Percentiles rank a stretch among this genome's conserved stretches.
Evolutionary conservation across 495 filamentous ascomycete species (phyloP).

Genomic region (Aspergillus avenaceus): DNA sequence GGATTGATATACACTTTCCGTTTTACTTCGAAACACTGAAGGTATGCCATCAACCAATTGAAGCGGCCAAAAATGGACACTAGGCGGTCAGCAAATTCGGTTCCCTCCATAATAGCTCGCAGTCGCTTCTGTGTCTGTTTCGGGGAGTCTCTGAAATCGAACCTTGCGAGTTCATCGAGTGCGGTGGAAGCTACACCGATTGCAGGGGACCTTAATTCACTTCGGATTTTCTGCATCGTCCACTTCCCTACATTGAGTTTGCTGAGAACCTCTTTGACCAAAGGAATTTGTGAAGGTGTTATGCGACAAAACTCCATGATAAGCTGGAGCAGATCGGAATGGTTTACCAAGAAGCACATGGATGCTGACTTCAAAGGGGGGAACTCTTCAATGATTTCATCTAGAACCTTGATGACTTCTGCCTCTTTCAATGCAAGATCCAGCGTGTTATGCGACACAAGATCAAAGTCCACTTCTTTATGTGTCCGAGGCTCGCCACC

Average conservation of each 20-base stretch:
- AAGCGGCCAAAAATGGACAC: slow-evolving; percentile 75
- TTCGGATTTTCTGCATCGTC: slow-evolving; percentile 80
- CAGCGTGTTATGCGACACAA: slow-evolving; percentile 70
- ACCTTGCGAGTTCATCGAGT: slow-evolving; percentile 81
- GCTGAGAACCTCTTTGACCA: slow-evolving; percentile 79
- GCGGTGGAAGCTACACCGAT: slow-evolving; percentile 85
- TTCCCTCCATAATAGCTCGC: slow-evolving; percentile 69
- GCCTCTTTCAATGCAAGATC: slow-evolving; percentile 91
- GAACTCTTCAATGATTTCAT: slow-evolving; percentile 83
- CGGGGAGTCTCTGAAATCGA: slow-evolving; percentile 81
- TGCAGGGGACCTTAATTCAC: slow-evolving; percentile 73
- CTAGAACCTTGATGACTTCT: slow-evolving; percentile 89
- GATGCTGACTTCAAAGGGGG: slow-evolving; percentile 63
- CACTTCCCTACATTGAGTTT: slow-evolving; percentile 80
- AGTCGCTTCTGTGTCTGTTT: slow-evolving; percentile 70
- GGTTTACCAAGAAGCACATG: slow-evolving; percentile 92
- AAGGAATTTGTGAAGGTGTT: slow-evolving; percentile 57
- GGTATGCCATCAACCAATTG: slow-evolving; percentile 67
- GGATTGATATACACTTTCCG: slow-evolving; percentile 82
- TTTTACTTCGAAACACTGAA: slow-evolving; percentile 67
- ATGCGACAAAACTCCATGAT: slow-evolving; percentile 89
- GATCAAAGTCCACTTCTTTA: slow-evolving; percentile 93
- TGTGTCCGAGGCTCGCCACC: slow-evolving; percentile 77
- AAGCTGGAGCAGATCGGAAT: slow-evolving; percentile 75
- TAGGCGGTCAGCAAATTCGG: slow-evolving; percentile 59